Base-by-base conservation (phyloP, 371 early-diverging fungal species). In the Batrachochytrium dendrobatidis region DNA sequence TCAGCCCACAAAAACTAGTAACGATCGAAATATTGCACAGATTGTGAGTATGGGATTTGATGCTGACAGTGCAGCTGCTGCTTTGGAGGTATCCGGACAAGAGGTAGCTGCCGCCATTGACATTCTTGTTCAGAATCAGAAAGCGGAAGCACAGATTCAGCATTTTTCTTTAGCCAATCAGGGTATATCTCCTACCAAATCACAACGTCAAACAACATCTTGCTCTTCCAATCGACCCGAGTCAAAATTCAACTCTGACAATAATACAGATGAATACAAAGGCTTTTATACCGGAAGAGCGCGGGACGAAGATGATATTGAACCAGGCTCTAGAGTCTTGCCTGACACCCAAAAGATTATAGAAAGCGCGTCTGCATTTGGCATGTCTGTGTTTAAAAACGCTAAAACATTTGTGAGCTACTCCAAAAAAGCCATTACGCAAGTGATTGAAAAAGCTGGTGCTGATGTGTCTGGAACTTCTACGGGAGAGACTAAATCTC, bases 21-120 rank as follows among this genome's bases (percentile, higher is more conserved):
- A 49, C 29, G 57, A 7, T 20, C 50, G 10, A 8, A 59, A 7
- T 52, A 67, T 86, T 29, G 86, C 87, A 1, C 83, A 85, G 65
- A 73, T 91, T 50, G 76, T 84, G 17, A 83, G 83, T 30, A 86
- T 88, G 85, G 91, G 91, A 0, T 93, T 90, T 65, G 71, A 77
- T 20, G 66, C 71, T 1, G 81, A 83, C 20, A 75, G 74, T 52
- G 83, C 89, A 0, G 71, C 61, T 28, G 62, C 76, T 7, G 91
- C 91, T 6, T 68, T 91, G 28, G 79, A 76, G 30, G 82, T 83
- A 30, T 76, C 85, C 2, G 73, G 71, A n/a, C 71, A 65, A 0
- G 82, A 86, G 56, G 71, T 90, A 2, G 76, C 80, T 39, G 67
- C 70, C 5, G 90, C 87, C 5, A 74, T 88, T 12, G 64, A 69